A percentile compares a stretch with the other conserved stretches of the same genome.
phyloP scores from a whole-genome alignment of 2,329 filamentous ascomycete genomes.

The Curvularia sp. region DNA sequence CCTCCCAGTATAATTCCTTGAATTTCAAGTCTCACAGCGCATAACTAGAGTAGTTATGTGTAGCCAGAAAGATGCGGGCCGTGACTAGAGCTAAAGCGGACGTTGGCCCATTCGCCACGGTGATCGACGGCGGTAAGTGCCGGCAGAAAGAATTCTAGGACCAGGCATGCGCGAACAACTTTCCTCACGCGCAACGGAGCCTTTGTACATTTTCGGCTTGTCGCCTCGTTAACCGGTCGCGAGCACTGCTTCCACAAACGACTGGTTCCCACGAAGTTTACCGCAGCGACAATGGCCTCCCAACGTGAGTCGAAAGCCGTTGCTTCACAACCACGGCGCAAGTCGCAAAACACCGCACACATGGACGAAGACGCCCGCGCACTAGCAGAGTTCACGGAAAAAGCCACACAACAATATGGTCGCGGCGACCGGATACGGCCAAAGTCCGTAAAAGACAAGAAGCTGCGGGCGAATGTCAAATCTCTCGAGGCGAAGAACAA shows the following conservation, averaged over 20 bases:
- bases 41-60: background rate
- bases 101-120: conserved; percentile 16
- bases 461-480: conserved; percentile 80
- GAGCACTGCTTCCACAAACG: background rate
- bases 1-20: background rate
- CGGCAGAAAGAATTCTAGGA: conserved; percentile 27
- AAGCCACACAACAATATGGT: conserved; percentile 79
- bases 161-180: conserved; percentile 6
- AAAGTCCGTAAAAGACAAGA: conserved; percentile 83
- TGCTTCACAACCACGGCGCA: conserved; percentile 29
- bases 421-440: conserved; percentile 78
- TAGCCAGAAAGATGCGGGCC: background rate
- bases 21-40: background rate
- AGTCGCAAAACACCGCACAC: conserved; percentile 31
- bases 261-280: background rate
- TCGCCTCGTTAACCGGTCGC: background rate
- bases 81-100: background rate
- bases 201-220: background rate
- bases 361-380: conserved; percentile 41
- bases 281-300: conserved; percentile 30
- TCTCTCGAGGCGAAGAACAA: conserved; percentile 82
- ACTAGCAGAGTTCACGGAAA: conserved; percentile 42
- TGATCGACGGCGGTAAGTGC: conserved; percentile 14
- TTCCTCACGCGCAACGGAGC: conserved; percentile 4
- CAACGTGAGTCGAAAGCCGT: conserved; percentile 27